Evolutionary conservation across 1,284 basidiomycete genomes (phyloP).

Genomic region (Trichosporon sp.): DNA sequence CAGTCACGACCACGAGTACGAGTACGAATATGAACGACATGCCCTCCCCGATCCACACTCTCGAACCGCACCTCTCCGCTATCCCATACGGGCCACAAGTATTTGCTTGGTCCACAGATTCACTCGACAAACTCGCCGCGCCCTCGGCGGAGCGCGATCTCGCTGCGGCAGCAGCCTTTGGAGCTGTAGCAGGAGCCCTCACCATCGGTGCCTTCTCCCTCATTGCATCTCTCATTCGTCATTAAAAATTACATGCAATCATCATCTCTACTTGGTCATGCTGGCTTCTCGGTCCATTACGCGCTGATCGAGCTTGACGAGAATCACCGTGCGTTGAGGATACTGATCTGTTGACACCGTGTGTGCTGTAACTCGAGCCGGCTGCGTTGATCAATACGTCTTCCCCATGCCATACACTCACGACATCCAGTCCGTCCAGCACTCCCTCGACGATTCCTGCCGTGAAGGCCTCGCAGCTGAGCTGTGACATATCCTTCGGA

Average conservation of each 20-base stretch:
- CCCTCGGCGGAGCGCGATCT: slow-evolving; percentile 29
- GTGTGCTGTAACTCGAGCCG: slow-evolving; percentile 93
- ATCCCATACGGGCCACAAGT: background rate
- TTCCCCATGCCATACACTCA: slow-evolving; percentile 50
- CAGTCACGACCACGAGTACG: background rate
- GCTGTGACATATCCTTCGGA: slow-evolving; percentile 85
- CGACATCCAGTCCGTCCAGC: slow-evolving; percentile 89
- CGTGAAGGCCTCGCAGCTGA: slow-evolving; percentile 93
- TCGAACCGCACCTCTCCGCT: background rate
- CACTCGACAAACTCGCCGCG: slow-evolving; percentile 20
- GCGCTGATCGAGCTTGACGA: slow-evolving; percentile 87
- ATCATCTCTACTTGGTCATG: slow-evolving; percentile 49
- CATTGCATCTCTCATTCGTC: background rate
- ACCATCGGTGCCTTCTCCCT: slow-evolving; percentile 3
- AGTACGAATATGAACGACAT: background rate
- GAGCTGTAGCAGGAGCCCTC: slow-evolving; percentile 14
- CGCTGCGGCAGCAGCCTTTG: slow-evolving; percentile 18
- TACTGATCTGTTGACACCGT: slow-evolving; percentile 75
- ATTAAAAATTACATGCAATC: background rate
- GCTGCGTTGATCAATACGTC: slow-evolving; percentile 53
- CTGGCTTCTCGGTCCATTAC: slow-evolving; percentile 83
- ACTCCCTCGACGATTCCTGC: slow-evolving; percentile 97
- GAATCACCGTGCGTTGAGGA: slow-evolving; percentile 80
- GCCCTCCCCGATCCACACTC: background rate
- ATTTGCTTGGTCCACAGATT: slow-evolving; percentile 13